Evolutionary conservation across 768 basidiomycete genomes (phyloP), one percentile per base, ranked within the genome.

Genomic region (Rhodotorula babjevae): DNA sequence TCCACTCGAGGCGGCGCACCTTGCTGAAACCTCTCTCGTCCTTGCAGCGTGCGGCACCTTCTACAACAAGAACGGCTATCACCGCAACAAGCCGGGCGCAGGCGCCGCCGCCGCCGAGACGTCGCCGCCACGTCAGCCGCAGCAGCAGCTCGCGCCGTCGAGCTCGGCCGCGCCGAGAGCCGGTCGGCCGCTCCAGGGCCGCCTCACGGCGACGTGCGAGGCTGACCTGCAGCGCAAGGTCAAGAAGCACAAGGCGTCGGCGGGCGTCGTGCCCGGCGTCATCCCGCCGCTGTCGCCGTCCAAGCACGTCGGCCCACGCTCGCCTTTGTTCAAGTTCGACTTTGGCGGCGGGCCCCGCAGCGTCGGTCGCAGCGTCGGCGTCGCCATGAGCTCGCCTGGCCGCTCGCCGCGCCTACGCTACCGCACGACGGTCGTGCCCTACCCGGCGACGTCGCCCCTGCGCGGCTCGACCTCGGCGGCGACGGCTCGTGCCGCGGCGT

Each of bases 61-160:
- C 69, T 76, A 52, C 72, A 76, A 76, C 61, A 73, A 73, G 67
- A 65, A 76, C 52, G 75, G 75, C 27, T 66, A 67, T 72, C 75
- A 76, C 55, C 75, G 75, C 27, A 31, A 61, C 46, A 76, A 73
- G 36, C 16, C 46, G 10, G 66, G 49, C 16, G 58, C 33, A 10
- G 8, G 15, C n/a, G 42, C 36, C 15, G 31, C 61, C 36, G 57
- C 15, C 27, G 23, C 58, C 16, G 60, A n/a, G 29, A 65, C 63
- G 31, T 25, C 69, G 49, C 52, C 57, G 3, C 59, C 53, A 14
- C 53, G 31, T 18, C 44, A 29, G 16, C 11, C 2, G 36, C 36
- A 36, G 36, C 36, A 36, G 36, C 36, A 36, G 36, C 36, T 36
- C 36, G 36, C 36, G 36, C 36, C 36, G 11, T 11, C 65, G 8